These are phyloP conservation scores for Nasturtium officinale DNA, from an alignment of 345 rosid species.

Conservation along the genomic window DNA sequence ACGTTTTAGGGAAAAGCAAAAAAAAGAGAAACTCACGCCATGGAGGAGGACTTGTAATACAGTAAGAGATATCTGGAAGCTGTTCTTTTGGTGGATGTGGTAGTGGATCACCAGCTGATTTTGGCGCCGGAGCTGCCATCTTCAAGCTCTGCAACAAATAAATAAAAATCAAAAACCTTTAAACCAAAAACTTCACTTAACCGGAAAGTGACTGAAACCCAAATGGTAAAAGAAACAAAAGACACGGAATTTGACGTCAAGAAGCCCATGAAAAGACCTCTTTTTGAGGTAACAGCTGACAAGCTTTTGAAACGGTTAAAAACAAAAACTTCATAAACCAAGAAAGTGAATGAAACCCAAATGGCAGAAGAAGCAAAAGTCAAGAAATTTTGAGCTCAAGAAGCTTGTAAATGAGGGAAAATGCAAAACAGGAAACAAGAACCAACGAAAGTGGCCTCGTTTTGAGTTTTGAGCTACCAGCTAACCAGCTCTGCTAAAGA, in stretches of 20 bases:
- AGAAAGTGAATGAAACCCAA: slow-evolving; percentile 29
- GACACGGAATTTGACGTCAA: neutral
- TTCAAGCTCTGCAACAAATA: slow-evolving; percentile 36
- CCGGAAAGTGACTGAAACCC: slow-evolving; percentile 11
- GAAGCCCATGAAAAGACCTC: neutral
- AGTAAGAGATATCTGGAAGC: slow-evolving; percentile 72
- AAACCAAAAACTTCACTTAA: neutral
- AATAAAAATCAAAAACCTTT: slow-evolving; percentile 16
- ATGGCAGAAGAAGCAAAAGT: slow-evolving; percentile 29
- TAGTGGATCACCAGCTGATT: slow-evolving; percentile 56
- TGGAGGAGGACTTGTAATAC: slow-evolving; percentile 95
- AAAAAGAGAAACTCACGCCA: slow-evolving; percentile 76
- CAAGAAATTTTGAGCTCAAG: neutral
- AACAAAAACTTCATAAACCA: slow-evolving; percentile 25
- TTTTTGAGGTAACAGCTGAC: neutral
- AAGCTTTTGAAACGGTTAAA: neutral
- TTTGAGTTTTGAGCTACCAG: neutral
- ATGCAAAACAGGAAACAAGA: neutral
- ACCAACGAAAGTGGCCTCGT: neutral
- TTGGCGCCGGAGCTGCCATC: slow-evolving; percentile 56
- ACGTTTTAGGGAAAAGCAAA: slow-evolving; percentile 18
- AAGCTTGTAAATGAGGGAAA: neutral
- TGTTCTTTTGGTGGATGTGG: slow-evolving; percentile 78
- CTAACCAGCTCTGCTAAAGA: neutral
- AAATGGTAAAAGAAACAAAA: neutral